These are phyloP conservation scores for Colletotrichum sp. DNA, from an alignment of 2,329 filamentous ascomycete genomes.

Conservation along the genomic window DNA sequence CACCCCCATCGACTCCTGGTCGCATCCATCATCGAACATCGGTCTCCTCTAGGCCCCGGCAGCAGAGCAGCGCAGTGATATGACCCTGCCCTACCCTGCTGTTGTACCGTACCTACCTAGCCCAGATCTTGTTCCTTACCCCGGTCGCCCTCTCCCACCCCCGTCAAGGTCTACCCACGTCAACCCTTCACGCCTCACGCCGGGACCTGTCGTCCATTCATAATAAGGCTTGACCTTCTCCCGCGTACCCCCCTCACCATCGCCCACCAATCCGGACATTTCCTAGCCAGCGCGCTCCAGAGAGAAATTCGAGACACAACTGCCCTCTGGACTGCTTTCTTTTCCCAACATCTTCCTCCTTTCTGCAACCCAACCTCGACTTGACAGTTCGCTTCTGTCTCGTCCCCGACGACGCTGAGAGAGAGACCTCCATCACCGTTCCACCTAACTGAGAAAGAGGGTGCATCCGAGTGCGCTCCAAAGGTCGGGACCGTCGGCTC, in stretches of 20 bases:
- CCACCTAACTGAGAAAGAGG: not conserved
- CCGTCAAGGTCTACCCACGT: constrained; percentile 17
- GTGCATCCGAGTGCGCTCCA: constrained; percentile 3
- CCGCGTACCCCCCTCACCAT: constrained; percentile 20
- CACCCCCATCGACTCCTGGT: constrained; percentile 12
- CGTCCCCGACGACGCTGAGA: not conserved
- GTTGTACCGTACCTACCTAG: constrained; percentile 19
- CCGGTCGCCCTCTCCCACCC: constrained; percentile 2
- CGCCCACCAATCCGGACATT: constrained; percentile 21
- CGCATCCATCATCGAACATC: constrained; percentile 18
- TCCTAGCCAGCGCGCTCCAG: constrained; percentile 13
- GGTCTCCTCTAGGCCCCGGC: constrained; percentile 4
- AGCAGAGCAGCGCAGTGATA: constrained; percentile 17
- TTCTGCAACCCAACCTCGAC: constrained; percentile 1
- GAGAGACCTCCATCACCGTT: not conserved
- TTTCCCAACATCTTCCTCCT: constrained; percentile 14
- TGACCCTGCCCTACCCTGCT: constrained; percentile 16
- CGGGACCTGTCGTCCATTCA: constrained; percentile 23
- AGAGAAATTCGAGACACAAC: constrained; percentile 22
- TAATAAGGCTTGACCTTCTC: constrained; percentile 24
- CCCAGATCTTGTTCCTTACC: constrained; percentile 22
- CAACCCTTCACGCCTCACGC: constrained; percentile 21
- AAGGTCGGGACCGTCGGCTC: constrained; percentile 6
- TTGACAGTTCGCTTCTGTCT: not conserved
- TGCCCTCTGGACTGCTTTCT: constrained; percentile 20